Evolutionary conservation across 2,329 filamentous ascomycete species (phyloP).

Genomic region (Aspergillus puulaauensis): DNA sequence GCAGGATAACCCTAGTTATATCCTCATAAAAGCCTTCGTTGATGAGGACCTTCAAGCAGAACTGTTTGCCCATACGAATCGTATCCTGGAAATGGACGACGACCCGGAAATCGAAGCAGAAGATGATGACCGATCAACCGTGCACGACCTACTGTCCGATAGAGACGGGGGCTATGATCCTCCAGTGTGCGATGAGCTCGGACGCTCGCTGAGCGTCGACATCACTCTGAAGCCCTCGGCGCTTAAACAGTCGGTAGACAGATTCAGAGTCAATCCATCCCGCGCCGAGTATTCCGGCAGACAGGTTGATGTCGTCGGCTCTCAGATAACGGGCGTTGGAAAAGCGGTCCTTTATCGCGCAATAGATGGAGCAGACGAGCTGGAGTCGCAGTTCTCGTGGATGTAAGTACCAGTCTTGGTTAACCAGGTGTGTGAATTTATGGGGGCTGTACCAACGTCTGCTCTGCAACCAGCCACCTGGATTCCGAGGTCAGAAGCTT

Average conservation of each 20-base stretch:
- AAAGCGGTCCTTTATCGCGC: conserved; percentile 4
- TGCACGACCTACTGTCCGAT: no score
- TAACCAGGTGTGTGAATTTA: not conserved
- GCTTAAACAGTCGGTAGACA: not conserved
- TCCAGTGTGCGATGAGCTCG: not conserved
- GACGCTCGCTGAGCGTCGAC: not conserved
- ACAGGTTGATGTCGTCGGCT: conserved; percentile 4
- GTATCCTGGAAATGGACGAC: not conserved
- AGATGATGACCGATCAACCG: not conserved
- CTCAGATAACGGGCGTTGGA: conserved; percentile 5
- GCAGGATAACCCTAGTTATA: not conserved
- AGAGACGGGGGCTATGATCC: not conserved
- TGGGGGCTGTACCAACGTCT: no score
- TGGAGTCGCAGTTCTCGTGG: conserved; percentile 10
- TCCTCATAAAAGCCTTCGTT: not conserved
- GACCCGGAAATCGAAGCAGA: not conserved
- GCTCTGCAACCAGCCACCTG: not conserved
- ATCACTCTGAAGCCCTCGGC: not conserved
- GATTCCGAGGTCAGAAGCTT: not conserved
- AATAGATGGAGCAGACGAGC: not conserved
- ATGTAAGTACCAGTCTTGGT: not conserved
- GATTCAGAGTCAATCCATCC: not conserved
- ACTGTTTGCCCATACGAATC: not conserved
- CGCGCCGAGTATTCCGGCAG: not conserved
- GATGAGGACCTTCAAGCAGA: not conserved